Evolutionary conservation across 2,329 filamentous ascomycete species (phyloP), one percentile per base, ranked within the genome.

Genomic region (Aspergillus sp.): DNA sequence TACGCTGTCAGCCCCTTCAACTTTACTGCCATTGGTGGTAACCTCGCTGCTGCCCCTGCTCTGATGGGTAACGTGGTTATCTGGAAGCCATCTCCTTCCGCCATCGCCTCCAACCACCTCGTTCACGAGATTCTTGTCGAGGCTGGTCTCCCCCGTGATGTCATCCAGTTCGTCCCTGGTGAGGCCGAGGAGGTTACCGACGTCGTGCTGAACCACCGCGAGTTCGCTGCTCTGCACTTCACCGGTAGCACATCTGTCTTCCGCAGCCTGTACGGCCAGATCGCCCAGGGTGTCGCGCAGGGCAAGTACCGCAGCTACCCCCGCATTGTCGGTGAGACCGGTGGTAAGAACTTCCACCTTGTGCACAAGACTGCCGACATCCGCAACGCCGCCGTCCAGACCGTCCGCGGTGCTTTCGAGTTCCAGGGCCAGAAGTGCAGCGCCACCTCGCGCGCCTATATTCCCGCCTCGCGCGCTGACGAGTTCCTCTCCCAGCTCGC

Each of bases 1-100:
- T 96, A 96, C 67, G 91, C 90, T 32, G 83, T 96, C 60, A 88
- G 85, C 50, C 90, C 90, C 39, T 97, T 96, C 80, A 97, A 97
- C 76, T 97, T 97, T 73, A 96, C 90, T 19, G 90, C 90, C 53
- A 95, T 97, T 59, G 90, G 84, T 9, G 91, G 85, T 48, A 96
- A 95, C 72, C 77, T 97, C 38, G 82, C 86, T 13, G 85, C 82
- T 43, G 85, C 88, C 1, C 90, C 91, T 12, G 90, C 89, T 1
- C 74, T 96, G 47, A 84, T 96, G 76, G 90, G 90, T 49, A 97
- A 97, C 68, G 91, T 96, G 1, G 89, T 95, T 4, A 74, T 97
- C 42, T 97, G 90, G 90, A 97, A 97, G 77, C 90, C 90, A n/a
- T 93, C 88, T 12, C 88, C 91, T 58, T 85, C 77, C 13, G 88